Evolutionary conservation across 805 yeast species (phyloP).

Genomic region (Saccharomyces eubayanus): DNA sequence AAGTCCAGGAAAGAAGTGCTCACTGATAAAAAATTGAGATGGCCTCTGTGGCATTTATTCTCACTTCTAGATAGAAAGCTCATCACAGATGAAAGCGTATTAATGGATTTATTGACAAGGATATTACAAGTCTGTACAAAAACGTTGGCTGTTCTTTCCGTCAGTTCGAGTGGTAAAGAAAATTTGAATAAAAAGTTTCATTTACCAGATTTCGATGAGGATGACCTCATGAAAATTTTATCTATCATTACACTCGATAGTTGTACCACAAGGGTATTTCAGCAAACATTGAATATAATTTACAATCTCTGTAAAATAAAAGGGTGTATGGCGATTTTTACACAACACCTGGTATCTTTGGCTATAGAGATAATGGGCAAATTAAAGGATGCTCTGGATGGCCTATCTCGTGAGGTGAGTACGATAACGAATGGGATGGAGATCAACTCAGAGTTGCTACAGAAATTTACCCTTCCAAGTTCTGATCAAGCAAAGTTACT

Average conservation of each 20-base stretch:
- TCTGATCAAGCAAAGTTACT: slow-evolving; percentile 87
- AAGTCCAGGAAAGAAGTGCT: slow-evolving; percentile 30
- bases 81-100: slow-evolving; percentile 62
- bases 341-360: slow-evolving; percentile 53
- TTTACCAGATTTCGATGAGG: slow-evolving; percentile 57
- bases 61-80: slow-evolving; percentile 51
- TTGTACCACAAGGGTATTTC: slow-evolving; percentile 77
- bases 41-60: slow-evolving; percentile 66
- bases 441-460: slow-evolving; percentile 46
- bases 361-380: slow-evolving; percentile 53
- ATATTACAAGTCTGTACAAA: slow-evolving; percentile 70
- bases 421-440: slow-evolving; percentile 35
- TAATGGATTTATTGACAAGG: slow-evolving; percentile 70
- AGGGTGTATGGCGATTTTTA: slow-evolving; percentile 55
- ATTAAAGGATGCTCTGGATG: slow-evolving; percentile 47
- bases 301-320: slow-evolving; percentile 59
- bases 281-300: slow-evolving; percentile 73
- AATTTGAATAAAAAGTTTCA: slow-evolving; percentile 29
- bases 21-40: slow-evolving; percentile 37
- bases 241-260: slow-evolving; percentile 69
- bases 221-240: slow-evolving; percentile 54
- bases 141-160: slow-evolving; percentile 52
- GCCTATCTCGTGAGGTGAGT: slow-evolving; percentile 39
- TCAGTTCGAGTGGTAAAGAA: slow-evolving; percentile 29
- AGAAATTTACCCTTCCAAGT: slow-evolving; percentile 65